A percentile compares a stretch with the other conserved stretches of the same genome.
Evolutionary conservation across 345 rosid species (phyloP).

Genomic region (Acer negundo): DNA sequence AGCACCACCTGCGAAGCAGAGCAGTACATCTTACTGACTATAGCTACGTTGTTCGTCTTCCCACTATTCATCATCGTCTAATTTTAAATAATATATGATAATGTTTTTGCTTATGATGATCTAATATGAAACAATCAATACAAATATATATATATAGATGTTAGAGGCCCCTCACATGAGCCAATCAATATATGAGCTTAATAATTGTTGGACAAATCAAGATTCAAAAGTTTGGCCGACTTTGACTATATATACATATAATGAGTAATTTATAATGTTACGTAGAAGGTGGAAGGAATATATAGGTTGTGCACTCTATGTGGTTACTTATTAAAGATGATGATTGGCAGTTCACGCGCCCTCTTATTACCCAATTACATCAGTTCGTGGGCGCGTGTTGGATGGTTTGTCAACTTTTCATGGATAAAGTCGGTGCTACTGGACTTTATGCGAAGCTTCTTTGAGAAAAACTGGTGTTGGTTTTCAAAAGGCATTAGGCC

Average conservation of each 20-base stretch:
- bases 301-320: background rate
- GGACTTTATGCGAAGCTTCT: background rate
- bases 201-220: background rate
- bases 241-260: constrained; percentile 13
- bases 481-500: constrained; percentile 15
- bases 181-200: background rate
- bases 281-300: background rate
- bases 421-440: background rate
- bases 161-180: background rate
- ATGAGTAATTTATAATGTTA: background rate
- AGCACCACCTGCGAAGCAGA: constrained; percentile 54
- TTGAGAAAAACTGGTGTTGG: background rate
- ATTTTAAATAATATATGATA: background rate
- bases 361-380: background rate
- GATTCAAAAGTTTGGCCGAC: constrained; percentile 33
- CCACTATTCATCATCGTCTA: background rate
- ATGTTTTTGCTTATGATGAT: background rate
- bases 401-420: background rate
- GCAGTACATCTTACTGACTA: constrained; percentile 73
- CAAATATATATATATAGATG: background rate
- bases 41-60: constrained; percentile 22
- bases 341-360: background rate
- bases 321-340: constrained; percentile 27
- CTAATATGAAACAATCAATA: background rate
- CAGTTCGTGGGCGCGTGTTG: background rate